Evolutionary conservation across 148 eudicot genomes (phyloP).

Genomic region (Oxyria digyna): DNA sequence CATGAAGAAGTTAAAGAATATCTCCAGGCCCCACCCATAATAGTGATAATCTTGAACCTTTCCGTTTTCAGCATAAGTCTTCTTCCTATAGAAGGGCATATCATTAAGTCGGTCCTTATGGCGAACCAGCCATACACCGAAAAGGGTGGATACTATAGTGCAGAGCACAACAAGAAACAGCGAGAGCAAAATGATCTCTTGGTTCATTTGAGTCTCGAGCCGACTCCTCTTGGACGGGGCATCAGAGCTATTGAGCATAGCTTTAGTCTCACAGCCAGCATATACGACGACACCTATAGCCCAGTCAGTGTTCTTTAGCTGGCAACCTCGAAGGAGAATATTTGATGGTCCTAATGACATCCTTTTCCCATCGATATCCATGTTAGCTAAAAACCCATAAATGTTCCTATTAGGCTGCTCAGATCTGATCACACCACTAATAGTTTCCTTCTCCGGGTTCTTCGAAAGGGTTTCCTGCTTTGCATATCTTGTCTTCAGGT

Average conservation of each 20-base stretch:
- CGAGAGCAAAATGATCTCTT: constrained; percentile 72
- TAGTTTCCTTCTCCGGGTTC: constrained; percentile 44
- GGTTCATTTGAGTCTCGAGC: constrained; percentile 87
- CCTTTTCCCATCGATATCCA: constrained; percentile 87
- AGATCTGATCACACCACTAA: constrained; percentile 77
- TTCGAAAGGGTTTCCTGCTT: constrained; percentile 81
- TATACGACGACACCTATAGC: constrained; percentile 85
- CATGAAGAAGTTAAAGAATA: constrained; percentile 90
- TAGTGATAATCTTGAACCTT: constrained; percentile 44
- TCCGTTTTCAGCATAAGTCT: constrained; percentile 35
- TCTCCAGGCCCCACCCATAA: constrained; percentile 76
- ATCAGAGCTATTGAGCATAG: constrained; percentile 95
- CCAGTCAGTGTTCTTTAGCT: constrained; percentile 90
- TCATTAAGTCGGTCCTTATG: constrained; percentile 53
- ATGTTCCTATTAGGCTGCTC: constrained; percentile 95
- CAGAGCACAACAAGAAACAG: constrained; percentile 64
- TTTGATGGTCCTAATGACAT: constrained; percentile 94
- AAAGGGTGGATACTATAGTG: constrained; percentile 55
- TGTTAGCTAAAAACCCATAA: constrained; percentile 80
- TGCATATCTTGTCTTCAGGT: constrained; percentile 92
- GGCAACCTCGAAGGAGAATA: constrained; percentile 90
- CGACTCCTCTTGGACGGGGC: constrained; percentile 96
- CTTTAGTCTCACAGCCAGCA: constrained; percentile 91
- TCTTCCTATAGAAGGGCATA: constrained; percentile 65
- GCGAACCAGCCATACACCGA: constrained; percentile 65